Evolutionary conservation across 73 alveolate genomes (phyloP).

Genomic region (Paramecium caudatum): DNA sequence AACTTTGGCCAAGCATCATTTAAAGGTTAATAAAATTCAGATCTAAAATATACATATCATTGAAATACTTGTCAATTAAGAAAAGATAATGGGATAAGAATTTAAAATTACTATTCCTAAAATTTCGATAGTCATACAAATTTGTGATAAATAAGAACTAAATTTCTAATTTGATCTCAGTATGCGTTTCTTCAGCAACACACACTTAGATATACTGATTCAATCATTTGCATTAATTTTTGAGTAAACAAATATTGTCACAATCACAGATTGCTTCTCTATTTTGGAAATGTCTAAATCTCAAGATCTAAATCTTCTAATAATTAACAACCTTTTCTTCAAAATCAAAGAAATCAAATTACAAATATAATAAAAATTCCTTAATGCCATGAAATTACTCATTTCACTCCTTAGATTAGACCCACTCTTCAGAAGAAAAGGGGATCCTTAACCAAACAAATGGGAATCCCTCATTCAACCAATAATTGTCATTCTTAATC

Average conservation of each 20-base stretch:
- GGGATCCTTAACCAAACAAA: background rate
- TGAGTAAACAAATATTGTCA: background rate
- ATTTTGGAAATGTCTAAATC: constrained; percentile 27
- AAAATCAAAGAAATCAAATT: constrained; percentile 51
- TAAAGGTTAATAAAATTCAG: background rate
- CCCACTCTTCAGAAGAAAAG: background rate
- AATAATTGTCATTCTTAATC: background rate
- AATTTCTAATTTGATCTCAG: constrained; percentile 24
- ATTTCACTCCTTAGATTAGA: constrained; percentile 22
- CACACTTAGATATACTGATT: constrained; percentile 23
- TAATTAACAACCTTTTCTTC: constrained; percentile 44
- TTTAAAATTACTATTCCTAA: constrained; percentile 22
- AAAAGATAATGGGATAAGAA: constrained; percentile 38
- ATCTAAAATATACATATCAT: constrained; percentile 29
- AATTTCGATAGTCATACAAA: background rate
- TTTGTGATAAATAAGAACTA: background rate
- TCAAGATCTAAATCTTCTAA: background rate
- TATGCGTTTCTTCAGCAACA: constrained; percentile 1
- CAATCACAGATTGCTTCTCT: constrained; percentile 32
- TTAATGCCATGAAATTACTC: constrained; percentile 6
- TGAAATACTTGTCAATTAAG: constrained; percentile 15
- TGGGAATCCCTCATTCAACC: constrained; percentile 28
- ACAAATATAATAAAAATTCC: background rate
- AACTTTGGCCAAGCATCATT: constrained; percentile 21
- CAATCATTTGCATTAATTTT: background rate